Percentiles rank a stretch among this genome's conserved stretches.
phyloP scores from a whole-genome alignment of 2,329 filamentous ascomycete genomes.

The Ophiostoma australiae region DNA sequence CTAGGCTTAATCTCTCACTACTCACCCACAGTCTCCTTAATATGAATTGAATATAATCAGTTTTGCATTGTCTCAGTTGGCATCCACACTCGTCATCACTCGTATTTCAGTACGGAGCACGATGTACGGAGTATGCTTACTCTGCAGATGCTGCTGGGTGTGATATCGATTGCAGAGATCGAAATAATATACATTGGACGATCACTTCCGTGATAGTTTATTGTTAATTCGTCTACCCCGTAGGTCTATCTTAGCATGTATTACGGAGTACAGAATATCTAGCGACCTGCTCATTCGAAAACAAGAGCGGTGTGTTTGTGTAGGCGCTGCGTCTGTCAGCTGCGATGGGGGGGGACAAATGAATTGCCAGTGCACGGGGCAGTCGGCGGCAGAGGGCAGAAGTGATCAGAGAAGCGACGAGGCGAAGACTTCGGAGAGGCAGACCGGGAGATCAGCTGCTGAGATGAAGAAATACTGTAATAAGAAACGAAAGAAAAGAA shows the following conservation, averaged over 20 bases:
- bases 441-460: neutral
- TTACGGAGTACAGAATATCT: neutral
- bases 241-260: neutral
- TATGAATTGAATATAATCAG: neutral
- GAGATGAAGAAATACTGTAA: neutral
- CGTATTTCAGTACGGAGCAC: neutral
- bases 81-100: slow-evolving; percentile 7
- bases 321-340: slow-evolving; percentile 5
- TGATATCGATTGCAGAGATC: neutral
- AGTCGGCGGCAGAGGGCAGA: neutral
- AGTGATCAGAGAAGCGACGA: neutral
- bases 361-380: neutral
- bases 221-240: neutral
- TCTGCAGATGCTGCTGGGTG: neutral
- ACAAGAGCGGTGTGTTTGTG: neutral
- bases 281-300: neutral
- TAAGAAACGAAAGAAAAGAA: too few relatives aligned
- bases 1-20: neutral
- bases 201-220: neutral
- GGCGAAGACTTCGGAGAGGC: neutral
- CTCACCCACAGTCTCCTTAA: slow-evolving; percentile 10
- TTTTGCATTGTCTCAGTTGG: neutral
- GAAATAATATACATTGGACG: neutral
- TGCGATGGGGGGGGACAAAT: too few relatives aligned
- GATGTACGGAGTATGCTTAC: neutral